Base-by-base conservation (phyloP, 345 rosid species). In the Brassica juncea region DNA sequence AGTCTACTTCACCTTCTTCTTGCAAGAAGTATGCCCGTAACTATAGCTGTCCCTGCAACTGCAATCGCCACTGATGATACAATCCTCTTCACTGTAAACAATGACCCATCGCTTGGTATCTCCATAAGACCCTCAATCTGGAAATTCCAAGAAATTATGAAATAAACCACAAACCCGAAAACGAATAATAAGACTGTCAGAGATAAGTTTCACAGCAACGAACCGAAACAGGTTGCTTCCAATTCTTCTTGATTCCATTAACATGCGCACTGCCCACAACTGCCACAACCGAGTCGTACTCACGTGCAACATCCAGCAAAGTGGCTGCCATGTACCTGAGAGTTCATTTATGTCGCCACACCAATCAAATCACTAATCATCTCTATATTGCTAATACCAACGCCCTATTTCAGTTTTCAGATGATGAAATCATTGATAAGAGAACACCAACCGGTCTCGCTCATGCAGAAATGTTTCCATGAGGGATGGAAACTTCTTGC, bases 211-310 rank as follows among this genome's bases (percentile, higher is more conserved):
- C 15, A 57, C 47, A 5, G 37, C 25, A 11, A 87, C 90, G 19
- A 16, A 92, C 93, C 84, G 19, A 65, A 68, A 95, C 83, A 73
- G 94, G 91, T 75, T 93, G 96, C 87, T 86, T 77, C 99, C 99
- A 95, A 28, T 91, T 79, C 81, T 87, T 89, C 89, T 84, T 86
- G 68, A 95, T 95, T 81, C 98, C 99, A 39, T 84, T 82, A 77
- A 95, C 79, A 81, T 95, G 99, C 11, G 94, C 98, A 87, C 86
- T 95, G 11, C 99, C 99, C 25, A 95, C 91, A 6, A 94, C 98
- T 31, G 97, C 99, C 28, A 94, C 99, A 1, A 95, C 97, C 23
- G 91, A 88, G 71, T 81, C 78, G 66, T 93, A 93, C 77, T 91
- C 91, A 15, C 88, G 81, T 3, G 97, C 98, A 75, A 82, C 84